These are phyloP conservation scores for Areca catechu DNA, from an alignment of 176 grass and related monocot species.

Conservation along the genomic window DNA sequence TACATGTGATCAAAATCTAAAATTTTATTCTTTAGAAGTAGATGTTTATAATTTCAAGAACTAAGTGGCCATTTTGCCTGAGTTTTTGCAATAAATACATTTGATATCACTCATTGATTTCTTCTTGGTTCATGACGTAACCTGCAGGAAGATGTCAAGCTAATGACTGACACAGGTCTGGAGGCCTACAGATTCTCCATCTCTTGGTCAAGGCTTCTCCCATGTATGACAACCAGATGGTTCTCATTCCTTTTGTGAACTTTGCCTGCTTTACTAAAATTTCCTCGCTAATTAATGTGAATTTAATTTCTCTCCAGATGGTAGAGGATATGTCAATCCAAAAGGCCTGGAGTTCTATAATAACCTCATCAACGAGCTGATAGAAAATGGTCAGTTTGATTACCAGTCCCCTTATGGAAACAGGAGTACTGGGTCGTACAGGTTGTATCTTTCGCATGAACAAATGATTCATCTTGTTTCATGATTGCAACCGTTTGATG, in stretches of 20 bases:
- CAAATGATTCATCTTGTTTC: too few relatives aligned
- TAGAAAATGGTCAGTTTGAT: slow-evolving; percentile 28
- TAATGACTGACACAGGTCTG: slow-evolving; percentile 40
- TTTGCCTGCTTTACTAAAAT: not conserved
- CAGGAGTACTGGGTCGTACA: too few relatives aligned
- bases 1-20: too few relatives aligned
- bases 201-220: slow-evolving; percentile 67
- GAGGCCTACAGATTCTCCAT: slow-evolving; percentile 78
- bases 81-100: too few relatives aligned
- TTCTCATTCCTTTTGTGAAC: not conserved
- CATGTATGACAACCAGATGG: slow-evolving; percentile 24
- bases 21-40: too few relatives aligned
- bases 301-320: slow-evolving; percentile 33
- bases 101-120: not conserved
- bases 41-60: too few relatives aligned
- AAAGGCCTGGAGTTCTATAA: slow-evolving; percentile 62
- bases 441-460: too few relatives aligned
- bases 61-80: too few relatives aligned
- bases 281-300: not conserved
- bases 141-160: slow-evolving; percentile 50
- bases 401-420: too few relatives aligned
- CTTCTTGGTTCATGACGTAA: not conserved
- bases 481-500: too few relatives aligned
- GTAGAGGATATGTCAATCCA: slow-evolving; percentile 54
- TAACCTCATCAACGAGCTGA: slow-evolving; percentile 44